phyloP scores from a whole-genome alignment of 176 grass and related monocot species.

The Carex cristatella region DNA sequence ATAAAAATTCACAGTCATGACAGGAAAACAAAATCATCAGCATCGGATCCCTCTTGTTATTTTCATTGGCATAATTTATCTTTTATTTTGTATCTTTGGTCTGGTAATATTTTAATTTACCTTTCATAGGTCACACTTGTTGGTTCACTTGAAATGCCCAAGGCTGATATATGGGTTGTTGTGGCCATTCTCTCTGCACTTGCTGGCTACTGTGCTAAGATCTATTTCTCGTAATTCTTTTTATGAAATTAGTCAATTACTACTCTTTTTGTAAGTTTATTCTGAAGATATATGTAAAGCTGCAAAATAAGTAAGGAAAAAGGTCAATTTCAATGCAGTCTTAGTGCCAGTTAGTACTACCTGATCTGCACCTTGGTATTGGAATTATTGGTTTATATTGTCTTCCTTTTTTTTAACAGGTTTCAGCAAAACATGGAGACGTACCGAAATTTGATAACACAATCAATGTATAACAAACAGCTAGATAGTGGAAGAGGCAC shows the following conservation, averaged over 20 bases:
- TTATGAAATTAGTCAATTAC: neutral
- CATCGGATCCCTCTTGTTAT: slow-evolving; percentile 13
- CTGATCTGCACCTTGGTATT: neutral
- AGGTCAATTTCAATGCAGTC: neutral
- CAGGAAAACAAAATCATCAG: neutral
- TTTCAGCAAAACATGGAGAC: slow-evolving; percentile 98
- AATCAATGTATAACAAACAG: slow-evolving; percentile 99
- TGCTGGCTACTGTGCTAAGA: slow-evolving; percentile 93
- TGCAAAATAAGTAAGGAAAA: neutral
- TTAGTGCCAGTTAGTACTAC: neutral
- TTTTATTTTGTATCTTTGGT: neutral
- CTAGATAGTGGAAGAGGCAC: slow-evolving; percentile 95
- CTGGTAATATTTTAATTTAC: neutral
- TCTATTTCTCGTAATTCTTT: slow-evolving; percentile 89
- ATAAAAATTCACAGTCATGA: neutral
- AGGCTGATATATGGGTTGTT: slow-evolving; percentile 96
- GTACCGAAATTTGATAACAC: slow-evolving; percentile 88
- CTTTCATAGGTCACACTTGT: slow-evolving; percentile 68
- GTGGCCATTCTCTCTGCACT: slow-evolving; percentile 79
- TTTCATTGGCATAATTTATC: slow-evolving; percentile 9
- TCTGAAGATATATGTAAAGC: neutral
- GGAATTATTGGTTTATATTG: neutral
- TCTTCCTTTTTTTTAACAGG: slow-evolving; percentile 24
- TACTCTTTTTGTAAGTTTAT: neutral
- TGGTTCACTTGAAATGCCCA: slow-evolving; percentile 89